Percentiles rank a stretch among this genome's conserved stretches.
Conservation (phyloP, 1,139 yeast species). For the Pichia sp. region DNA sequence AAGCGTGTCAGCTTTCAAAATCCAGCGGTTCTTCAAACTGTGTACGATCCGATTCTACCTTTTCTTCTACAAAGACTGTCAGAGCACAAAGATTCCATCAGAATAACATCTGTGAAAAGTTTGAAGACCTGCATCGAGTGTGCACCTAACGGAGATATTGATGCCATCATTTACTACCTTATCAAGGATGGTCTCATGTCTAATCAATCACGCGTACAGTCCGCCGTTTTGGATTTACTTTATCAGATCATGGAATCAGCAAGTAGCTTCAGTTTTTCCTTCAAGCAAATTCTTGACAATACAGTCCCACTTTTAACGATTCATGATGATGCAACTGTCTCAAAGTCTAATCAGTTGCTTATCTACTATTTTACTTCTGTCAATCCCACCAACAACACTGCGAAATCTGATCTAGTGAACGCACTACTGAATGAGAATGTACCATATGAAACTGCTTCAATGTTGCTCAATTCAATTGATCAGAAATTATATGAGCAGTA, state of each 20-base stretch:
- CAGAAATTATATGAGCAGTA: slow-evolving; percentile 18
- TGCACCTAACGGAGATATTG: slow-evolving; percentile 40
- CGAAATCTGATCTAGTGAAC: slow-evolving; percentile 41
- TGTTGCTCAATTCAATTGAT: slow-evolving; percentile 31
- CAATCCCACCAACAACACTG: slow-evolving; percentile 31
- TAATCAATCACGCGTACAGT: slow-evolving; percentile 32
- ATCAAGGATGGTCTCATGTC: slow-evolving; percentile 37
- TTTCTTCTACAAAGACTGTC: slow-evolving; percentile 46
- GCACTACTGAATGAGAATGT: slow-evolving; percentile 40
- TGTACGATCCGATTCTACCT: slow-evolving; percentile 49
- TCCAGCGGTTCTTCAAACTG: slow-evolving; percentile 42
- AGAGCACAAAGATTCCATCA: slow-evolving; percentile 38
- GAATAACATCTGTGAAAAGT: slow-evolving; percentile 47
- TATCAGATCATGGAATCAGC: slow-evolving; percentile 31
- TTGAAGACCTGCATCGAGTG: slow-evolving; percentile 60
- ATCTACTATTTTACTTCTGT: slow-evolving; percentile 33
- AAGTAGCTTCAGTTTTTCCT: slow-evolving; percentile 33
- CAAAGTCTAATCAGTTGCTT: slow-evolving; percentile 31
- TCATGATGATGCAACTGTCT: slow-evolving; percentile 26
- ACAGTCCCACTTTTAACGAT: slow-evolving; percentile 35
- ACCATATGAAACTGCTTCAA: slow-evolving; percentile 25
- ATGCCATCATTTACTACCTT: slow-evolving; percentile 40
- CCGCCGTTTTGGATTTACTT: slow-evolving; percentile 36
- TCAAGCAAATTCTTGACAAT: slow-evolving; percentile 33
- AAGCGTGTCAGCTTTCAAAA: slow-evolving; percentile 75